These are phyloP conservation scores for Omphalotus olearius DNA, from an alignment of 1,284 basidiomycete species.

Conservation along the genomic window DNA sequence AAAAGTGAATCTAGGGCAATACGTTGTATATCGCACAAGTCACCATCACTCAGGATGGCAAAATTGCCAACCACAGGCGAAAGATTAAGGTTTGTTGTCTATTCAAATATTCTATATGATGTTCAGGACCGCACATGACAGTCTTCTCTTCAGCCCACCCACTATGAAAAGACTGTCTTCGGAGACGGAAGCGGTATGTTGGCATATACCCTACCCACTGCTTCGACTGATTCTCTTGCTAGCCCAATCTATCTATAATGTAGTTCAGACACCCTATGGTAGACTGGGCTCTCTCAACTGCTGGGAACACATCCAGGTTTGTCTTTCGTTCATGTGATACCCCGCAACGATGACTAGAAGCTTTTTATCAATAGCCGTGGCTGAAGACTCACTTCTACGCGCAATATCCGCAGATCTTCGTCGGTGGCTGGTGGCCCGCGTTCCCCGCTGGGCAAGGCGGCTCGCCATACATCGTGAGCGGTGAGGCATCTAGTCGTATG, in stretches of 20 bases:
- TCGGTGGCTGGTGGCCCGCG: constrained; percentile 26
- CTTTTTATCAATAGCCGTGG: constrained; percentile 18
- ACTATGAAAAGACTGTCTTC: constrained; percentile 27
- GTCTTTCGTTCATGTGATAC: background rate
- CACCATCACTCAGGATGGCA: constrained; percentile 25
- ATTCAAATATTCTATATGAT: no score
- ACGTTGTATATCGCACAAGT: constrained; percentile 28
- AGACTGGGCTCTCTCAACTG: constrained; percentile 27
- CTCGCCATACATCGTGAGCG: constrained; percentile 24
- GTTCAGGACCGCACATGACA: no score
- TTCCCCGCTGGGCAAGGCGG: constrained; percentile 20
- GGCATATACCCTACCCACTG: background rate
- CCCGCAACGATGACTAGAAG: background rate
- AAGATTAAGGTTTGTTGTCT: constrained; percentile 25
- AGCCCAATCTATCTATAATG: constrained; percentile 26
- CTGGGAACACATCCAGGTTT: constrained; percentile 28
- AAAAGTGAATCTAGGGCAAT: constrained; percentile 12
- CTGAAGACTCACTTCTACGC: constrained; percentile 27
- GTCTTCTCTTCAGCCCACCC: constrained; percentile 20
- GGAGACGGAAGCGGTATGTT: constrained; percentile 26
- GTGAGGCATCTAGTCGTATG: constrained; percentile 26
- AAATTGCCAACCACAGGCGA: constrained; percentile 27
- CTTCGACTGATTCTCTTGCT: background rate
- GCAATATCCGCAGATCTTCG: constrained; percentile 26
- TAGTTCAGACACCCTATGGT: constrained; percentile 27